These are phyloP conservation scores for Sporisorium graminicola DNA, from an alignment of 1,284 basidiomycete species.

Conservation along the genomic window DNA sequence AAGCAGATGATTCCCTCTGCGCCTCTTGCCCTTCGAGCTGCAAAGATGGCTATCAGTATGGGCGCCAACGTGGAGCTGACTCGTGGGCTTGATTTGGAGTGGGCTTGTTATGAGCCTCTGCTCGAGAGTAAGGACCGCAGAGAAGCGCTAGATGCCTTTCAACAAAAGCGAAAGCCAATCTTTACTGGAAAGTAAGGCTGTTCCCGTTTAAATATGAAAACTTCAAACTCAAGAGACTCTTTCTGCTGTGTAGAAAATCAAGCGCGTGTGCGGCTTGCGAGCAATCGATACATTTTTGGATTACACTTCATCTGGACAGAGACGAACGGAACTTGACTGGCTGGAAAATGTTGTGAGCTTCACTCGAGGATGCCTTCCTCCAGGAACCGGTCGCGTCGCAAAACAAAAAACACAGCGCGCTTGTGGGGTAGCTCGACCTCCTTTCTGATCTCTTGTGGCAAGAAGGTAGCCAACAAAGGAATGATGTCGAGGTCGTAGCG, in stretches of 20 bases:
- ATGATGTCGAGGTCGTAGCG: constrained; percentile 45
- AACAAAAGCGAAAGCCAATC: constrained; percentile 29
- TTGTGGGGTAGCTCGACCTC: constrained; percentile 53
- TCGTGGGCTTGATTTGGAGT: constrained; percentile 23
- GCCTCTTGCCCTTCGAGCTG: constrained; percentile 86
- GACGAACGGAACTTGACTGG: neutral
- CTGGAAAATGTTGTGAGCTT: neutral
- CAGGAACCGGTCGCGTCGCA: constrained; percentile 49
- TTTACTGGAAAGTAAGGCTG: constrained; percentile 16
- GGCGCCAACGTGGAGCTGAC: constrained; percentile 27
- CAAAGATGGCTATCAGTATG: constrained; percentile 81
- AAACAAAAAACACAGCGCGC: constrained; percentile 35
- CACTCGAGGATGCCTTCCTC: constrained; percentile 40
- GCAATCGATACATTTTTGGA: neutral
- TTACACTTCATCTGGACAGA: neutral
- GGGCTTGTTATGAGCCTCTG: constrained; percentile 27
- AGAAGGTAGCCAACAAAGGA: constrained; percentile 35
- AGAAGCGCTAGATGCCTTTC: constrained; percentile 32
- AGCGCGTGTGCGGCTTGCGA: too few species aligned
- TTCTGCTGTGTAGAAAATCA: too few species aligned
- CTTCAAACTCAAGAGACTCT: too few species aligned
- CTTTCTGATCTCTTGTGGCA: constrained; percentile 40
- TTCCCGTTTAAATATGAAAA: too few species aligned
- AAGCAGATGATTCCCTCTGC: constrained; percentile 72
- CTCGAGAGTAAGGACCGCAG: constrained; percentile 21